These are phyloP conservation scores for Paramecium bursaria DNA, from an alignment of 73 alveolate genomes.

Conservation along the genomic window DNA sequence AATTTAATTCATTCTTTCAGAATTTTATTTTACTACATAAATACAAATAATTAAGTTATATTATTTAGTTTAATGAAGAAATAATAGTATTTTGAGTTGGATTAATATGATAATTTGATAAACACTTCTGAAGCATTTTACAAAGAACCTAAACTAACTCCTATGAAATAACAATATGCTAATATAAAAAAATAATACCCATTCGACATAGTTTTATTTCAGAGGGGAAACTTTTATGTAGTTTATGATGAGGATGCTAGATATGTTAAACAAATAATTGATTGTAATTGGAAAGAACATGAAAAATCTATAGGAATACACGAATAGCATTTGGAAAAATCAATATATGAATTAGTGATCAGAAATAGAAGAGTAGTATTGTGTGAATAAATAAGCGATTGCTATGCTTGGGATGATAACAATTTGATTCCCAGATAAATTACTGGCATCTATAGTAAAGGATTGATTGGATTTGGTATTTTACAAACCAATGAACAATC, in stretches of 20 bases:
- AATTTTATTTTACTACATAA: too few species aligned
- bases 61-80: too few species aligned
- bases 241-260: constrained; percentile 48
- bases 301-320: constrained; percentile 11
- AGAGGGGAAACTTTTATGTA: constrained; percentile 47
- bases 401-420: background rate
- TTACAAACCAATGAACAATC: constrained; percentile 3
- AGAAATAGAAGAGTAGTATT: constrained; percentile 26
- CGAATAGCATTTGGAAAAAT: too few species aligned
- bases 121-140: too few species aligned
- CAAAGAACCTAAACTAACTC: background rate
- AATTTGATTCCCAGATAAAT: background rate
- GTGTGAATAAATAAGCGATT: constrained; percentile 25
- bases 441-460: constrained; percentile 49
- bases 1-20: too few species aligned
- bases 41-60: too few species aligned
- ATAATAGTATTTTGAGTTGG: too few species aligned
- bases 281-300: constrained; percentile 31
- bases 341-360: background rate
- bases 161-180: constrained; percentile 4
- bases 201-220: constrained; percentile 6
- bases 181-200: constrained; percentile 1
- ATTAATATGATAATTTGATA: too few species aligned
- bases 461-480: constrained; percentile 38
- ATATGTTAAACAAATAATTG: background rate